phyloP scores from a whole-genome alignment of 495 filamentous ascomycete genomes.

The Aspergillus ostianus region DNA sequence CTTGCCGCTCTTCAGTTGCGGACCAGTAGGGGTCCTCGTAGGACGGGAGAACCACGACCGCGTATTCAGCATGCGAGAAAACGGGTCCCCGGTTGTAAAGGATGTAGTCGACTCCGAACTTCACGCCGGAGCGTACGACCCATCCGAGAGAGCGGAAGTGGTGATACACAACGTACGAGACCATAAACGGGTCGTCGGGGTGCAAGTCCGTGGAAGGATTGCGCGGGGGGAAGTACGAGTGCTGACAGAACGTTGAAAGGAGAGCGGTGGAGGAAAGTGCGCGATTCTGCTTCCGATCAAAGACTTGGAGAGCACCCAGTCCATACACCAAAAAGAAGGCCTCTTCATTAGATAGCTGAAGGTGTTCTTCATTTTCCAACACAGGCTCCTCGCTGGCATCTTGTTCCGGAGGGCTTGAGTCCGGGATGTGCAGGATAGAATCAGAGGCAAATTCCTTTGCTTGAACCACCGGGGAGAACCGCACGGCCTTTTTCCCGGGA shows the following conservation, averaged over 20 bases:
- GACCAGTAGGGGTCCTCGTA: constrained; percentile 77
- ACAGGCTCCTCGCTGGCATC: constrained; percentile 23
- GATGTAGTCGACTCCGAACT: constrained; percentile 91
- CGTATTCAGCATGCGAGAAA: constrained; percentile 93
- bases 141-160: constrained; percentile 96
- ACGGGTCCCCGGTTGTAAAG: constrained; percentile 94
- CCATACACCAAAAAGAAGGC: constrained; percentile 86
- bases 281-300: constrained; percentile 50
- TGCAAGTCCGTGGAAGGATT: constrained; percentile 33
- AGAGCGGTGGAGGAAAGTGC: constrained; percentile 44
- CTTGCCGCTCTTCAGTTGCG: constrained; percentile 46
- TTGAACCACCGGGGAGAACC: constrained; percentile 61
- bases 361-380: constrained; percentile 79
- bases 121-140: constrained; percentile 91
- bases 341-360: constrained; percentile 87
- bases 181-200: constrained; percentile 79
- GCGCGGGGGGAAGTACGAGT: constrained; percentile 67
- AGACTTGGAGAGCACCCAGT: constrained; percentile 72
- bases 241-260: constrained; percentile 61
- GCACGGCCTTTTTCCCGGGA: constrained; percentile 52
- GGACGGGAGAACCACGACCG: constrained; percentile 75
- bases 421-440: constrained; percentile 33
- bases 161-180: constrained; percentile 88
- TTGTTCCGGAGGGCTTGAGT: constrained; percentile 24
- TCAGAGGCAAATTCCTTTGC: constrained; percentile 51